These are phyloP conservation scores for Hemisphaericaspora nanyangensis DNA, from an alignment of 805 yeast species.

Conservation along the genomic window DNA sequence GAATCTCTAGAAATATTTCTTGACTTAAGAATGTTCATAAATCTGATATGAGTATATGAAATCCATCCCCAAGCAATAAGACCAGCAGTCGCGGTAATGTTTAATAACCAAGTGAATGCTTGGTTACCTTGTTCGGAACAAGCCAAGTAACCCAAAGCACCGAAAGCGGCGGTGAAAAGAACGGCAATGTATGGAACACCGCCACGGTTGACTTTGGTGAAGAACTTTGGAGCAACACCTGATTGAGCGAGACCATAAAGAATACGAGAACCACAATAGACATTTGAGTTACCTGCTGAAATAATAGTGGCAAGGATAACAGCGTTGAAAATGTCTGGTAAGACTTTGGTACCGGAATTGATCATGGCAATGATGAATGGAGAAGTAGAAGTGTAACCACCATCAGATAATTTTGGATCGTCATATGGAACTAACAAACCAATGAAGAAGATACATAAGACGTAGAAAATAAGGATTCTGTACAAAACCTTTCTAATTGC, in stretches of 20 bases:
- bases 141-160: constrained; percentile 61
- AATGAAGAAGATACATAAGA: constrained; percentile 60
- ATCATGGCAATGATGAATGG: constrained; percentile 72
- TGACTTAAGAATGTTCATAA: constrained; percentile 58
- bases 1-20: constrained; percentile 65
- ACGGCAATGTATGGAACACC: constrained; percentile 67
- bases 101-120: constrained; percentile 70
- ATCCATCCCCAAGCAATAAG: constrained; percentile 71
- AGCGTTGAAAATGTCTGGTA: constrained; percentile 71
- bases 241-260: constrained; percentile 62
- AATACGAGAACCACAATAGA: constrained; percentile 68
- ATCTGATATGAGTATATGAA: constrained; percentile 60
- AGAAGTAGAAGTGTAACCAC: constrained; percentile 47
- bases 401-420: constrained; percentile 51
- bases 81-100: constrained; percentile 76
- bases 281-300: constrained; percentile 78
- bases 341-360: constrained; percentile 61
- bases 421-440: constrained; percentile 69
- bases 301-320: constrained; percentile 62
- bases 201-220: constrained; percentile 43
- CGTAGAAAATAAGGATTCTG: constrained; percentile 65
- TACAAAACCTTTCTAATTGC: constrained; percentile 67
- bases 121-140: constrained; percentile 47
- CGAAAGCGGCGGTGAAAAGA: constrained; percentile 54
- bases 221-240: constrained; percentile 53